A percentile compares a stretch with the other conserved stretches of the same genome.
These are phyloP conservation scores for Abortiporus biennis DNA, from an alignment of 1,284 basidiomycete genomes.

Conservation along the genomic window DNA sequence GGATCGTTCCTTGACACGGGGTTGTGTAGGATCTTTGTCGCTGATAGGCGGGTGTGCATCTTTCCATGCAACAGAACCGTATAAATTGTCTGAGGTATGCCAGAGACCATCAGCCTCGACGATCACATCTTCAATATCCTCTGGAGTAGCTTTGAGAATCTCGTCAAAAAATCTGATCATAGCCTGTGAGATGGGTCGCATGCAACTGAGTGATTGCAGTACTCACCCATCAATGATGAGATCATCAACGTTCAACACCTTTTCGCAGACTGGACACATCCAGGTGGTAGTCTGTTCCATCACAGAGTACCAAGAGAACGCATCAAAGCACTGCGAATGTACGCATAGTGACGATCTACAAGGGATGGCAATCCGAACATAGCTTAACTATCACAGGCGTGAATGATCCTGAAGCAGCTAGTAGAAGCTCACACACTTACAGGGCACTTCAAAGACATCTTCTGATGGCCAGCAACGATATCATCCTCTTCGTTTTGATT, in stretches of 20 bases:
- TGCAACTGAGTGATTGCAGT: constrained; percentile 1
- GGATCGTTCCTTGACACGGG: constrained; percentile 17
- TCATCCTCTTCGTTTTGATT: constrained; percentile 72
- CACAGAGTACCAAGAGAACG: constrained; percentile 87
- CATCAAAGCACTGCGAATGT: constrained; percentile 96
- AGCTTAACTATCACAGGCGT: constrained; percentile 62
- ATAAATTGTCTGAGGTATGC: constrained; percentile 88
- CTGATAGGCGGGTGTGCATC: constrained; percentile 36
- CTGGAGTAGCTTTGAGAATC: constrained; percentile 73
- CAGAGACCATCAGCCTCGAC: constrained; percentile 94
- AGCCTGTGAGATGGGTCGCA: constrained; percentile 2
- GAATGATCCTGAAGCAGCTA: neutral
- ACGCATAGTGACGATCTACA: constrained; percentile 83
- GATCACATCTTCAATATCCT: constrained; percentile 84
- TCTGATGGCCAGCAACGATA: constrained; percentile 81
- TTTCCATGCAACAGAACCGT: constrained; percentile 70
- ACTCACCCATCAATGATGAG: constrained; percentile 88
- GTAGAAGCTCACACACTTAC: constrained; percentile 40
- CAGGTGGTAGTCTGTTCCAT: constrained; percentile 97
- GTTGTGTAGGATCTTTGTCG: constrained; percentile 27
- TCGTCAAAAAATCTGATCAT: constrained; percentile 70
- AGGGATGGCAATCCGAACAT: constrained; percentile 81
- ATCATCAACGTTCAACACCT: constrained; percentile 71
- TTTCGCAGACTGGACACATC: constrained; percentile 94
- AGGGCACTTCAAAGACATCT: constrained; percentile 88